A percentile compares a stretch with the other conserved stretches of the same genome.
Evolutionary conservation across 2,329 filamentous ascomycete genomes (phyloP).

Genomic region (Leptoxyphium fumago): DNA sequence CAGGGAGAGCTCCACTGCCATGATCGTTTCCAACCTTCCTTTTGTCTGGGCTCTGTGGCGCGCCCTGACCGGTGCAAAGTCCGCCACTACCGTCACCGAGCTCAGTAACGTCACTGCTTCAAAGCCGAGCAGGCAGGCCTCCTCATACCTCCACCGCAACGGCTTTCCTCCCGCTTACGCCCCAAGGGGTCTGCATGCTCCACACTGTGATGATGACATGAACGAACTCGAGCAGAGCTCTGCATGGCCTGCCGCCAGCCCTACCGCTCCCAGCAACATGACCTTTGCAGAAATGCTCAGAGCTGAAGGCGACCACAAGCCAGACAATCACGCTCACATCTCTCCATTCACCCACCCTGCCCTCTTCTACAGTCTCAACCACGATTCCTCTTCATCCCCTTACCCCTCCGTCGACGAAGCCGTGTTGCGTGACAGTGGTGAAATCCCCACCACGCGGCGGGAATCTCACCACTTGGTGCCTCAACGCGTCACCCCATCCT

Average conservation of each 20-base stretch:
- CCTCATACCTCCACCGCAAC: neutral
- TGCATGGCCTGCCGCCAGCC: neutral
- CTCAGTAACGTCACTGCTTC: neutral
- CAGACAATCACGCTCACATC: constrained; percentile 1
- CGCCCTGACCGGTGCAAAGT: constrained; percentile 19
- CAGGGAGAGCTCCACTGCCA: constrained; percentile 43
- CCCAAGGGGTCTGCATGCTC: too few species aligned
- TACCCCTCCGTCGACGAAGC: neutral
- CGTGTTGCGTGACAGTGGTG: constrained; percentile 1
- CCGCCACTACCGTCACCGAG: constrained; percentile 2
- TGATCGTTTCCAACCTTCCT: constrained; percentile 47
- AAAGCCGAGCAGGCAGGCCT: neutral
- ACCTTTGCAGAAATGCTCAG: constrained; percentile 8
- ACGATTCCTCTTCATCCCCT: neutral
- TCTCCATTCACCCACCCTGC: constrained; percentile 8
- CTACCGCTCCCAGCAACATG: constrained; percentile 1
- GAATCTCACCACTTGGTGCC: neutral
- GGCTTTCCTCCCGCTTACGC: neutral
- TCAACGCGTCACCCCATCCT: constrained; percentile 1
- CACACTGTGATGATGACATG: neutral
- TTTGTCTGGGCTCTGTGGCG: constrained; percentile 44
- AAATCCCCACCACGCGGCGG: neutral
- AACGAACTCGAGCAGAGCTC: constrained; percentile 3
- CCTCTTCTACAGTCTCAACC: constrained; percentile 4
- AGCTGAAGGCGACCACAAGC: constrained; percentile 1